Base-by-base conservation (phyloP, 192 early-diverging fungal genomes). In the Podila epigama region DNA sequence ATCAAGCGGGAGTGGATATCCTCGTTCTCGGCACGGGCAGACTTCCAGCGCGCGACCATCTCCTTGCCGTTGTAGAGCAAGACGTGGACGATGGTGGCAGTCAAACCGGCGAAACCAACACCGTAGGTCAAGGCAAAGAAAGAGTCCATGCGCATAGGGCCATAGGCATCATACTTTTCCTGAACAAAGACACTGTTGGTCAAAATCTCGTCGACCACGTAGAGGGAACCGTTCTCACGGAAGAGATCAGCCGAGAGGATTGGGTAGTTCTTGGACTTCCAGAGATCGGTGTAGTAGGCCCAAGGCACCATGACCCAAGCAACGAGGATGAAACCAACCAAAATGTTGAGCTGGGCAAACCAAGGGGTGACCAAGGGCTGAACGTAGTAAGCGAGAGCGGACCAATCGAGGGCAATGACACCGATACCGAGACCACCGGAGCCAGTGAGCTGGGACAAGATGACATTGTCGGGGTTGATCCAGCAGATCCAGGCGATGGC, bases 1-100 rank as follows among this genome's bases (percentile, higher is more conserved):
- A 92, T 92, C 54, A 90, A 70, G 66, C 79, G 82, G 63, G 82
- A 81, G 62, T 90, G 90, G 36, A 92, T 81, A 69, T 92, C 90
- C 31, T 83, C 75, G 11, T 79, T 73, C 3, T 69, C 64, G 5
- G 20, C 40, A 52, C 71, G 82, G 33, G 69, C 48, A 4, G 32
- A 51, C 39, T 64, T 72, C 60, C 79, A 79, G 10, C 89, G 88
- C 25, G 67, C 39, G 51, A 82, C 78, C 50, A 92, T 88, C n/a
- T 92, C 89, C 66, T 85, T 81, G 39, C 92, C 90, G 68, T 93
- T 80, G 66, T 89, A 87, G 20, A 93, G 79, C 0, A 83, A 61
- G 1, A 84, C 83, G 39, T 94, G 90, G 22, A 77, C 66, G 11
- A 92, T 22, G 4, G 83, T 64, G 25, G 85, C 75, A 15, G 84